Evolutionary conservation across 2,329 filamentous ascomycete genomes (phyloP), one percentile per base, ranked within the genome.

Genomic region (Neurospora sp.): DNA sequence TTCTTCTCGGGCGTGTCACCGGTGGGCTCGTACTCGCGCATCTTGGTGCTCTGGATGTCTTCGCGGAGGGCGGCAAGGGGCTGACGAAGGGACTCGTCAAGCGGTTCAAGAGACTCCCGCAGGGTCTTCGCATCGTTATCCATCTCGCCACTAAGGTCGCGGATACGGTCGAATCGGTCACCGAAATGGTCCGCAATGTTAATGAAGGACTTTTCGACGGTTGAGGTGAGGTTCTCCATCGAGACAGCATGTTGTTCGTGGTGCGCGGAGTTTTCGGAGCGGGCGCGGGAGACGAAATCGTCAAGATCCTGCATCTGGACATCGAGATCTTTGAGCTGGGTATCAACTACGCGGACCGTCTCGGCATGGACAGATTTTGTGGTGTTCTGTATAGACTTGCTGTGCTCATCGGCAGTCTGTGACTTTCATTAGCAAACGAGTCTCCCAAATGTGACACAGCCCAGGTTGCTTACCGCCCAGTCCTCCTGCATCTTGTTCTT

Each of bases 261-360:
- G 77, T 97, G 93, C 19, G 84, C 84, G 38, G 90, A 88, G 78
- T 97, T 98, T 76, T 96, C 91, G 1, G 87, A 87, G 71, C 90
- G 89, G 67, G 96, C 93, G 39, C 92, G 89, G 39, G 90, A 86
- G 46, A 98, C 93, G 75, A 97, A 97, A 74, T 95, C 92, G 76
- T 98, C 95, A 8, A 99, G 86, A 1, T 93, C 92, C 70, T 90
- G 88, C 87, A 99, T 94, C 79, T 98, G 93, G n/a, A 85, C 86
- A 72, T 92, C 90, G 77, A 99, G 91, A 74, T 97, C 92, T 70
- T 87, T 86, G 82, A 96, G 92, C 81, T 99, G 96, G 70, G 91
- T 90, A 76, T 95, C 92, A 13, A 98, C 94, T 70, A 96, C 95
- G 7, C 90, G 90, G 38, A 97, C 89, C 0, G 95, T 97, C 80